Conservation (phyloP, 257 asterid genomes). For the Echites panduratus region DNA sequence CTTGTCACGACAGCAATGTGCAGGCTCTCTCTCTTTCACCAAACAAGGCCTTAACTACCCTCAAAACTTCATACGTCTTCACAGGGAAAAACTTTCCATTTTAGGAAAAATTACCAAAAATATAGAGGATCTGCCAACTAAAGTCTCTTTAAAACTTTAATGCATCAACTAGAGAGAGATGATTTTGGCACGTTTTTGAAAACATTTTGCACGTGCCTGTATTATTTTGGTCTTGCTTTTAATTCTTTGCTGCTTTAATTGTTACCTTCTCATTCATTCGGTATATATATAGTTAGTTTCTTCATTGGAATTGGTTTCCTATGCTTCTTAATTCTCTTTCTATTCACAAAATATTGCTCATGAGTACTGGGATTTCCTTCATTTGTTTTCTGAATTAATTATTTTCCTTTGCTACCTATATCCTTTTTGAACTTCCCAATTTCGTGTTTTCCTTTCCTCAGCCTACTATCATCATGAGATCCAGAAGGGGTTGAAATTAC, state of each 20-base stretch:
- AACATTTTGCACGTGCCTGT: constrained; percentile 13
- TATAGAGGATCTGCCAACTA: not conserved
- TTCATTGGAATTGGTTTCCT: not conserved
- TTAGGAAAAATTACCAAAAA: not conserved
- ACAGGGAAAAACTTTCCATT: not conserved
- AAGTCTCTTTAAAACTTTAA: not conserved
- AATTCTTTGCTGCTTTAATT: not conserved
- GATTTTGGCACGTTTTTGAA: not conserved
- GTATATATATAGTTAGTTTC: not conserved
- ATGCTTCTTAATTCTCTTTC: not conserved
- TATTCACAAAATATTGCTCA: not conserved
- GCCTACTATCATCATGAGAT: not conserved
- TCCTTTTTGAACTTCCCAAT: not conserved
- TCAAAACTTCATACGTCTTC: not conserved
- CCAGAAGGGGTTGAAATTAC: too few species aligned
- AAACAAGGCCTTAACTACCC: constrained; percentile 3
- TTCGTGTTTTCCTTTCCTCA: not conserved
- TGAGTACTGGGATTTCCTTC: not conserved
- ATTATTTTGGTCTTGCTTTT: not conserved
- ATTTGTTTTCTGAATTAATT: too few species aligned
- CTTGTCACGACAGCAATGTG: constrained; percentile 8
- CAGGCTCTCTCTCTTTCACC: constrained; percentile 1
- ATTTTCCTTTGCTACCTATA: too few species aligned
- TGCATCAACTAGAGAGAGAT: not conserved
- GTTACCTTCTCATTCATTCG: not conserved